These are phyloP conservation scores for Backusella luteola DNA, from an alignment of 192 early-diverging fungal genomes.

Conservation along the genomic window DNA sequence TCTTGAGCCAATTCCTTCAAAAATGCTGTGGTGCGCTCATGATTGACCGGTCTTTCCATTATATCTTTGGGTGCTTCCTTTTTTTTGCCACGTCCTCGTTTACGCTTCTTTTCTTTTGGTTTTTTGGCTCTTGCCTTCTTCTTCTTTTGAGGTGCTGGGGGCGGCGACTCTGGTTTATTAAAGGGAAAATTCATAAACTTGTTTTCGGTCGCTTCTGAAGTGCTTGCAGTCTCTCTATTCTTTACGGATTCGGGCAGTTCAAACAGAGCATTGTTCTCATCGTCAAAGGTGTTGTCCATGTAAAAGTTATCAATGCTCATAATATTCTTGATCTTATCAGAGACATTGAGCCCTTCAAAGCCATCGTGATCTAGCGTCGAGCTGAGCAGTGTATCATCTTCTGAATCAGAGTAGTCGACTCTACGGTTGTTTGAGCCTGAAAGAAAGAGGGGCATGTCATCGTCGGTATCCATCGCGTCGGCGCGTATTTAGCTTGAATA, in stretches of 20 bases:
- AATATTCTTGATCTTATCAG: constrained; percentile 16
- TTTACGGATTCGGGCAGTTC: not conserved
- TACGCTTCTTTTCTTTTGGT: not conserved
- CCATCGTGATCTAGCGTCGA: not conserved
- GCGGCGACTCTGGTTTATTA: not conserved
- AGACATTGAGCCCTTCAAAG: constrained; percentile 1
- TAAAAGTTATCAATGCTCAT: not conserved
- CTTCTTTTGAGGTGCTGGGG: not conserved
- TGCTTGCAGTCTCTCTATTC: not conserved
- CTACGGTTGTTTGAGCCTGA: not conserved
- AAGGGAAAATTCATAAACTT: constrained; percentile 10
- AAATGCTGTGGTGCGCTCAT: not conserved
- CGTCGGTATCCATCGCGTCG: not conserved
- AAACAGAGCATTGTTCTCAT: constrained; percentile 7
- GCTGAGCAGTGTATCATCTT: constrained; percentile 10
- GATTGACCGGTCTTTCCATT: not conserved
- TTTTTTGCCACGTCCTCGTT: not conserved
- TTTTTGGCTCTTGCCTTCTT: not conserved
- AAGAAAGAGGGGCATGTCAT: not conserved
- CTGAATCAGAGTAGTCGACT: constrained; percentile 15
- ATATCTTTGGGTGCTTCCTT: not conserved
- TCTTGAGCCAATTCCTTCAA: not conserved
- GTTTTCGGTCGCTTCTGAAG: not conserved
- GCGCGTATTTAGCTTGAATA: not conserved
- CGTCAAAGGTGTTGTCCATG: not conserved